Evolutionary conservation across 2,329 filamentous ascomycete genomes (phyloP).

Genomic region (Neoscytalidium dimidiatum): DNA sequence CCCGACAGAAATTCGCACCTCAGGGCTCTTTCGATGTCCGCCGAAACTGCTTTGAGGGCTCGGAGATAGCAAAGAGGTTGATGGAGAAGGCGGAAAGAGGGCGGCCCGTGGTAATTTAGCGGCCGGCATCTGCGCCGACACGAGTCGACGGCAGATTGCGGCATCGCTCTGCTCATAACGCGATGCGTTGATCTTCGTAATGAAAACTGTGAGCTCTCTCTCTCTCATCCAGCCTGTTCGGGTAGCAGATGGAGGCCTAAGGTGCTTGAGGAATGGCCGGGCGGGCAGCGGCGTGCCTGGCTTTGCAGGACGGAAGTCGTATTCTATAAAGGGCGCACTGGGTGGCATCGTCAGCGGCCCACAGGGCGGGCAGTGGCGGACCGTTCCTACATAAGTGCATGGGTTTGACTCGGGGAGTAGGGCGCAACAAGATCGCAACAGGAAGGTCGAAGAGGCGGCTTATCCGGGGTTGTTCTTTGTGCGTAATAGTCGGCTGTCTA

Average conservation of each 20-base stretch:
- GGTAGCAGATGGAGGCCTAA: not conserved
- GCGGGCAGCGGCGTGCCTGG: not conserved
- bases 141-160: not conserved
- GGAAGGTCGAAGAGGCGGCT: not conserved
- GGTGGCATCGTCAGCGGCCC: not conserved
- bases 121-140: not conserved
- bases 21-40: not conserved
- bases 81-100: not conserved
- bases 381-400: not conserved
- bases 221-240: not conserved
- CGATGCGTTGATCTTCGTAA: not conserved
- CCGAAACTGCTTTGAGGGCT: not conserved
- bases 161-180: not conserved
- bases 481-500: not conserved
- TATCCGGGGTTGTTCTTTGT: not conserved
- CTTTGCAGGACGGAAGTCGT: not conserved
- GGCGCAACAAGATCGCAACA: not conserved
- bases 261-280: not conserved
- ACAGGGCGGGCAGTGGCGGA: not conserved
- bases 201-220: not conserved
- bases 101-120: not conserved
- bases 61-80: conserved; percentile 3
- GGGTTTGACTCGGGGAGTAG: not conserved
- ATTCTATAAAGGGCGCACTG: too few species aligned
- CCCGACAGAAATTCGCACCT: not conserved